A percentile compares a stretch with the other conserved stretches of the same genome.
These are phyloP conservation scores for Carex cristatella DNA, from an alignment of 176 grass and related monocot species.

Conservation along the genomic window DNA sequence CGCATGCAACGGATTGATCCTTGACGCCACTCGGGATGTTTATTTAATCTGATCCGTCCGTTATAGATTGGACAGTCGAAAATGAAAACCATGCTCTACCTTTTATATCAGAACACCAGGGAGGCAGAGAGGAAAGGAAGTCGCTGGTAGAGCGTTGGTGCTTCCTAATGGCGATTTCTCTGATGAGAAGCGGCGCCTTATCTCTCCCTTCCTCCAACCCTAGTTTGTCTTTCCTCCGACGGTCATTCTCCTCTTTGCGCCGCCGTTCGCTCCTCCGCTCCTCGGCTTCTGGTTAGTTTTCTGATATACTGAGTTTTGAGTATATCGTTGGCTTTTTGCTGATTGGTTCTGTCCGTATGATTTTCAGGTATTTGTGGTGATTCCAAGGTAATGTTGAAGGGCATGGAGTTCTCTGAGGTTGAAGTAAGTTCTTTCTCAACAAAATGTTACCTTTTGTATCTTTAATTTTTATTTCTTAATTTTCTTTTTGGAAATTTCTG, in stretches of 20 bases:
- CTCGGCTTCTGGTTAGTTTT: conserved; percentile 16
- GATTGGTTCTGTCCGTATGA: neutral
- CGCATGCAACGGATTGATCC: too few species aligned
- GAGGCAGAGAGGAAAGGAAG: neutral
- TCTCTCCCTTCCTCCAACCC: conserved; percentile 4
- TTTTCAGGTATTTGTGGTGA: conserved; percentile 26
- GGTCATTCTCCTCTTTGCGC: conserved; percentile 36
- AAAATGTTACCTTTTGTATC: neutral
- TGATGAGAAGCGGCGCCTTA: conserved; percentile 57
- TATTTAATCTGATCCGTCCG: neutral
- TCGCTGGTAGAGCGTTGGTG: neutral
- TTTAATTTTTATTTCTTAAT: neutral
- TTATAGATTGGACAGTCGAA: neutral
- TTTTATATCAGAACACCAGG: neutral
- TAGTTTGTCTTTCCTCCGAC: conserved; percentile 7
- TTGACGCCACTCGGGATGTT: too few species aligned
- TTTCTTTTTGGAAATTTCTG: neutral
- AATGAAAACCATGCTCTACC: neutral
- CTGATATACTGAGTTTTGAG: neutral
- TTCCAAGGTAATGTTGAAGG: conserved; percentile 70
- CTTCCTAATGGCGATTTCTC: conserved; percentile 48
- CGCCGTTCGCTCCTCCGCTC: conserved; percentile 5
- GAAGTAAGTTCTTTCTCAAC: conserved; percentile 40
- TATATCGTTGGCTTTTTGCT: neutral
- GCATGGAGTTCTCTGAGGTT: conserved; percentile 79